Base-by-base conservation (phyloP, 169 alveolate genomes). In the Cryptosporidium canis region DNA sequence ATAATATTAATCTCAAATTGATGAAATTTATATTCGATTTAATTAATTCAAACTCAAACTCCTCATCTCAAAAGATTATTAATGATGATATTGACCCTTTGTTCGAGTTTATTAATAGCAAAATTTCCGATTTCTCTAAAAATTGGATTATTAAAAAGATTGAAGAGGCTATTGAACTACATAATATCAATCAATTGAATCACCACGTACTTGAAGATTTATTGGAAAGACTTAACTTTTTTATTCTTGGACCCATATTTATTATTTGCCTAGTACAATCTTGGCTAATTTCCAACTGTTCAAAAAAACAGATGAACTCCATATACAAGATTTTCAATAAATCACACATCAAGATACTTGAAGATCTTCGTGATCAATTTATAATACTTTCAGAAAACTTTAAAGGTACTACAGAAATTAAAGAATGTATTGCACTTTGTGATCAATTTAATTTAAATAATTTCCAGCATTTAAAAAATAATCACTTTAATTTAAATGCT, bases 211-310 rank as follows among this genome's bases (percentile, higher is more conserved):
- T 77, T 3, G 45, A 77, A 77, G 35, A 12, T 39, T 35, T 56
- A 55, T 8, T 77, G 7, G 87, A 77, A 41, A 77, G 53, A 24
- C 35, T 77, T 27, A 41, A 33, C 16, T 77, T 47, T 12, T 21
- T 77, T 77, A 53, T 77, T 77, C 58, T 77, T 58, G 87, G 87
- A 1, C 87, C 87, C n/a, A 21, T 29, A 1, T 58, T 58, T 14
- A 37, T 77, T 1, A 24, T 61, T 31, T 8, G 44, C 9, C 18
- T 77, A 21, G 37, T 77, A 29, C 55, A 77, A 58, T 37, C n/a
- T 16, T 77, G 87, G 87, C 4, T 77, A 11, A n/a, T 27, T 21
- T 33, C 35, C 2, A 55, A 77, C n/a, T 77, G 31, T 29, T 77
- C 87, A 56, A 77, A 77, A 45, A 77, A 77, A 56, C 33, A 55